Base-by-base conservation (phyloP, 2,329 filamentous ascomycete genomes). In the Colletotrichum tropicale region DNA sequence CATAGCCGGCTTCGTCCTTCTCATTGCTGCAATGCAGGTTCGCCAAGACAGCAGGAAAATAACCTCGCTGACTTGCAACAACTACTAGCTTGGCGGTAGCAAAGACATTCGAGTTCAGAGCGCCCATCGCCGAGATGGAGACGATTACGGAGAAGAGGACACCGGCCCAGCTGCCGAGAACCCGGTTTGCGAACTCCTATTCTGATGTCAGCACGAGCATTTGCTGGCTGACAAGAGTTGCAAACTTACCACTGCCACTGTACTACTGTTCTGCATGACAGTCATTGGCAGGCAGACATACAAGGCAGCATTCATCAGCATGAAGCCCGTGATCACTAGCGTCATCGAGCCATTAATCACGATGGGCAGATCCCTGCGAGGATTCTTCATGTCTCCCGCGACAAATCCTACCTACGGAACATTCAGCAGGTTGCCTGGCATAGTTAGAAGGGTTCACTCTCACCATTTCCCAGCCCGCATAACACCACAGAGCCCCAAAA, bases 401-500 rank as follows among this genome's bases (percentile, higher is more conserved):
- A 84, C 79, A 69, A 82, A 83, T 10, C 78, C 74, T 16, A 76
- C 71, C 74, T 78, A 64, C 77, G 36, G 67, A 67, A 38, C 21
- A 28, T 18, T 76, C 66, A 73, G 60, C 21, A 66, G 43, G 15
- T 48, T n/a, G 24, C 15, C 26, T 32, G 16, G 55, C 24, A 56
- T 24, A 16, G 36, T 10, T 21, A 21, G 55, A 43, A 7, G 21
- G n/a, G 28, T 55, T 80, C 79, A 80, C 79, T 80, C 85, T 82
- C 73, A 87, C 85, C 71, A 83, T 87, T 70, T 88, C 85, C 85
- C 85, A 88, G 2, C 86, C 86, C 60, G 85, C 85, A 75, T 86
- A 88, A 55, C 84, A 85, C 81, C 84, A 88, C 9, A 87, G 79
- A 8, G 81, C 85, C n/a, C 83, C 84, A 76, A 87, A 86, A 6